Evolutionary conservation across 768 basidiomycete genomes (phyloP), one percentile per base, ranked within the genome.

Genomic region (Boletus rufocinnamomeus): DNA sequence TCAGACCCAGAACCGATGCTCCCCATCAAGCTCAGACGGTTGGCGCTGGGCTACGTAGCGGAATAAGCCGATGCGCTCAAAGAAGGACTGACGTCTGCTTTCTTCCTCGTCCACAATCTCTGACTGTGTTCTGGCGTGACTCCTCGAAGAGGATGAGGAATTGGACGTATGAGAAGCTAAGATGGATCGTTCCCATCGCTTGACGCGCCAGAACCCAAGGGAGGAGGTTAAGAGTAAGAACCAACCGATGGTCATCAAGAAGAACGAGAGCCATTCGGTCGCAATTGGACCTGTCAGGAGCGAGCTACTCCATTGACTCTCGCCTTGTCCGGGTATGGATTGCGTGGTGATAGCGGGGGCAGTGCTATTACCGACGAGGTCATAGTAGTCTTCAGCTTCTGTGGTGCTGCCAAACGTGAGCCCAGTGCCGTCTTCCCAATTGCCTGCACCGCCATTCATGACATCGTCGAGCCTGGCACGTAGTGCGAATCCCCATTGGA

Each of bases 181-280:
- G 56, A 94, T 87, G 17, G 87, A 84, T 57, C 82, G 79, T 70
- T 94, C 92, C 91, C 91, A 94, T 49, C 90, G 85, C 70, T 93
- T 94, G 57, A 93, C 89, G 38, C 92, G 85, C 88, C 89, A 93
- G 75, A 86, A 97, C 27, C 91, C 87, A 43, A 96, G 88, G 10
- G 95, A 67, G n/a, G 91, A 92, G 2, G 93, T 97, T 53, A 98
- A 79, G 41, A 98, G 82, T 50, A 94, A 78, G 74, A 92, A 93
- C 91, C 91, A 93, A 2, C 88, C 92, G 49, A 93, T 77, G 37
- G 89, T 93, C 92, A 98, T 97, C 63, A 98, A 75, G 76, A 95
- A 84, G 77, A 98, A 98, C 17, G 93, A 92, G 51, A 98, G 76
- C 93, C 93, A 98, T 69, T 98, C 95, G 25, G 89, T 88, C 0